Conservation (phyloP, 2,329 filamentous ascomycete genomes). For the Stachybotrys chlorohalonatus region DNA sequence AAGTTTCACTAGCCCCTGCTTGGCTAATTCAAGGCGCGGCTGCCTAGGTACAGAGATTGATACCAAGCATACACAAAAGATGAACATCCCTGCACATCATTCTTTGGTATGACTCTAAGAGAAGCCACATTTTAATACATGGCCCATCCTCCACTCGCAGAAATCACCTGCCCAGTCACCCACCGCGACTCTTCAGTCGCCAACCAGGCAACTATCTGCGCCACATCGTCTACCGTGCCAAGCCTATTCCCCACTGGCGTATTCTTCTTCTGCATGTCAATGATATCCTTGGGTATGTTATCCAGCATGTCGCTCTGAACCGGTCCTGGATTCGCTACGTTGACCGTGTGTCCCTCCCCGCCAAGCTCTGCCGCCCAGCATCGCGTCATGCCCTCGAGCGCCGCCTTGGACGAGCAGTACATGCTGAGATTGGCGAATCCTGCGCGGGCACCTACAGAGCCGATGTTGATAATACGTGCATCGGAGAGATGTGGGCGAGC, state of each 20-base stretch:
- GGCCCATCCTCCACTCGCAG: constrained; percentile 33
- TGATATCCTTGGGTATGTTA: constrained; percentile 37
- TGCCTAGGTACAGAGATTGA: too few species aligned
- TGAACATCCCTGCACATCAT: too few species aligned
- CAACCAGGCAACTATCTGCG: constrained; percentile 46
- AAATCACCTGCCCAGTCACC: constrained; percentile 47
- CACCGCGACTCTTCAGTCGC: constrained; percentile 38
- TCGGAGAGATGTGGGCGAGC: constrained; percentile 39
- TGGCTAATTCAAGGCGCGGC: too few species aligned
- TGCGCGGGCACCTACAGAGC: constrained; percentile 39
- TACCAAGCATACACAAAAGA: too few species aligned
- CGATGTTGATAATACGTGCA: constrained; percentile 49
- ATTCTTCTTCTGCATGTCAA: constrained; percentile 36
- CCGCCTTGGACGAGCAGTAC: constrained; percentile 50
- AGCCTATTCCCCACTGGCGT: constrained; percentile 43
- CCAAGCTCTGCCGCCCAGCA: constrained; percentile 52
- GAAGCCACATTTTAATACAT: background rate
- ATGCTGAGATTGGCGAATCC: constrained; percentile 36
- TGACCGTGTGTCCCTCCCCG: constrained; percentile 47
- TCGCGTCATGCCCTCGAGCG: constrained; percentile 49
- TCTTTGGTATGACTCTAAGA: too few species aligned
- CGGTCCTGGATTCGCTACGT: constrained; percentile 50
- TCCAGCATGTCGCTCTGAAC: constrained; percentile 49
- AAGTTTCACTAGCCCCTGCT: too few species aligned
- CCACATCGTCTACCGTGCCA: constrained; percentile 44